Conservation (phyloP, 1,284 basidiomycete species). For the Taiwanofungus camphoratus region DNA sequence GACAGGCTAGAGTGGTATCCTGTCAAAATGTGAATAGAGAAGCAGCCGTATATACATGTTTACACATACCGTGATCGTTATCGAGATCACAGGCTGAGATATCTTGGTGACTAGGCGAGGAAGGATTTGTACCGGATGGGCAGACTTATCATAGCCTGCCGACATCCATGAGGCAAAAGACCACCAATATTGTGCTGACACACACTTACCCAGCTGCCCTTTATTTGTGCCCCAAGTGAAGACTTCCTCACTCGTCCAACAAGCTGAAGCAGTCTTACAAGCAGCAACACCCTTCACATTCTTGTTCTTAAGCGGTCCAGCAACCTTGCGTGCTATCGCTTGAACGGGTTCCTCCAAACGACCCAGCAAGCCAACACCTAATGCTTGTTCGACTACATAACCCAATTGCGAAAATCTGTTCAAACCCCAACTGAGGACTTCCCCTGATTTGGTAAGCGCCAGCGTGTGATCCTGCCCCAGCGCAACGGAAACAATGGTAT, state of each 20-base stretch:
- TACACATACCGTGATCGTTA: conserved; percentile 65
- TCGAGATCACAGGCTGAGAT: conserved; percentile 58
- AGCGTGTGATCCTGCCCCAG: conserved; percentile 94
- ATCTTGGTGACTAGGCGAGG: conserved; percentile 85
- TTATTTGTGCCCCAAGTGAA: conserved; percentile 96
- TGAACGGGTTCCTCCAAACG: conserved; percentile 51
- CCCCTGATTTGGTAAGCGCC: conserved; percentile 74
- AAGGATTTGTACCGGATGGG: conserved; percentile 73
- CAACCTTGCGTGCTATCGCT: conserved; percentile 68
- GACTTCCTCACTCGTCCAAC: conserved; percentile 83
- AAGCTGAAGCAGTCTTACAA: conserved; percentile 83
- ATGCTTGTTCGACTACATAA: conserved; percentile 68
- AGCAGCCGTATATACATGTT: neutral
- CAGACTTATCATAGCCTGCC: conserved; percentile 66
- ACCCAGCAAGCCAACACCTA: conserved; percentile 12
- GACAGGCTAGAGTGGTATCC: conserved; percentile 82
- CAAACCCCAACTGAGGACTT: conserved; percentile 87
- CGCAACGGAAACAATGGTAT: conserved; percentile 53
- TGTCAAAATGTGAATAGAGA: conserved; percentile 27
- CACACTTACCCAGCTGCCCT: conserved; percentile 76
- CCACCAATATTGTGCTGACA: neutral
- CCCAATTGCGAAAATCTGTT: conserved; percentile 89
- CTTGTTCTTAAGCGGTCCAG: conserved; percentile 79
- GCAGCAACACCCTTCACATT: conserved; percentile 81
- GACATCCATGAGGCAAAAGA: neutral